Evolutionary conservation across 495 filamentous ascomycete genomes (phyloP), one percentile per base, ranked within the genome.

Genomic region (Poronia punctata): DNA sequence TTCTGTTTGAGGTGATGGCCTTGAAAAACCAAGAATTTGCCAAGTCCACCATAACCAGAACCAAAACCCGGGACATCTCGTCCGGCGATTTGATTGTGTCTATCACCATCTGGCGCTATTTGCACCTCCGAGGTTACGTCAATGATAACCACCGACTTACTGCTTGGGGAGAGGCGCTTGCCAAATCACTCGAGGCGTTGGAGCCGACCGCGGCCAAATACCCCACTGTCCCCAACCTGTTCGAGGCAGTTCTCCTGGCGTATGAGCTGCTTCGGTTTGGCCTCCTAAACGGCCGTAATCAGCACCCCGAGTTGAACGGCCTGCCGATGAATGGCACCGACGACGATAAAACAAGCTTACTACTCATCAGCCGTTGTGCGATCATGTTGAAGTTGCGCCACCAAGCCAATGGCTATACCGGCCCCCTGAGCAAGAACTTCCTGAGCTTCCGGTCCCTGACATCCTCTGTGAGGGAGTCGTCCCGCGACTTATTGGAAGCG

Each of bases 351-450:
- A 62, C 66, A 7, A 80, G 81, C 61, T 78, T 84, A 26, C 70
- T 90, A 45, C 74, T 96, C 21, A 77, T 96, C 45, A 87, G 85
- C 41, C 82, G 89, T 27, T 82, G 92, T 40, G 83, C 89, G 10
- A 86, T 81, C 35, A 70, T 97, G 48, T 78, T 82, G 32, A 84
- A 83, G 49, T 67, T 99, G 17, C 77, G 79, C 21, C 92, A 99
- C 56, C 75, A 85, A 48, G 66, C 72, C 5, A 88, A 89, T 50
- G 89, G 93, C 17, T 99, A 95, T 62, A 96, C 92, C 17, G 92
- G 92, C 1, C 92, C 92, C 0, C 71, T 99, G 1, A 95, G 85
- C 68, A 80, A 89, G 54, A 85, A 92, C 50, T 71, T 97, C 29
- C 72, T 97, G 8, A 83, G 80, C 20, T 97, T 87, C 66, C 85